Evolutionary conservation across 2,329 filamentous ascomycete genomes (phyloP).

Genomic region (Xylaria sp.): DNA sequence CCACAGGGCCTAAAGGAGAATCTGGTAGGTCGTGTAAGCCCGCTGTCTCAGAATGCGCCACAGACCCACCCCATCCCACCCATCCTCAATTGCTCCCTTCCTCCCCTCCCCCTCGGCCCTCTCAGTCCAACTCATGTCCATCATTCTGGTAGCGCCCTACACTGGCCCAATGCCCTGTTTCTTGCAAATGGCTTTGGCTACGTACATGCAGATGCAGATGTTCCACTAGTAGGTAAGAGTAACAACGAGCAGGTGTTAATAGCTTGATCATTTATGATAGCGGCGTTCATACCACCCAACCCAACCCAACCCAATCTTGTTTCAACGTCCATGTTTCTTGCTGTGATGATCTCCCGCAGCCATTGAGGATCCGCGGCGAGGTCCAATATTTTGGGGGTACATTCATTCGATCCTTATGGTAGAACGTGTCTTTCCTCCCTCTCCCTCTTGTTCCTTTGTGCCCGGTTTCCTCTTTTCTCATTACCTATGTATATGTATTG

Average conservation of each 20-base stretch:
- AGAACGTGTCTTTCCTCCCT: background rate
- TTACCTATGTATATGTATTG: too few relatives aligned
- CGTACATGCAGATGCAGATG: too few relatives aligned
- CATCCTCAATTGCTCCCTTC: background rate
- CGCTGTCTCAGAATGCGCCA: conserved; percentile 22
- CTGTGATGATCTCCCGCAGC: background rate
- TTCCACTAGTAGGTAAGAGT: too few relatives aligned
- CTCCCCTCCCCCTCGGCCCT: too few relatives aligned
- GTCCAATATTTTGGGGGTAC: background rate
- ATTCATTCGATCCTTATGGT: background rate
- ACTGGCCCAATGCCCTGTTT: background rate
- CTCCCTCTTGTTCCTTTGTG: background rate
- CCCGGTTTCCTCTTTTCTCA: too few relatives aligned
- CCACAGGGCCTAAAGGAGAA: background rate
- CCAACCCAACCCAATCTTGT: background rate
- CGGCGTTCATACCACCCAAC: too few relatives aligned
- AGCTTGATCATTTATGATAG: too few relatives aligned
- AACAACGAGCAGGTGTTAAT: too few relatives aligned
- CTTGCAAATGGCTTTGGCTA: too few relatives aligned
- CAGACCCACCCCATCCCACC: conserved; percentile 6
- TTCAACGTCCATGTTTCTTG: background rate
- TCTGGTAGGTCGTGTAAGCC: background rate
- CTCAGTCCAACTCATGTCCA: too few relatives aligned
- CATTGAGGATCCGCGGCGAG: background rate
- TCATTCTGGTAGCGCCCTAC: background rate